These are phyloP conservation scores for Lycium ferocissimum DNA, from an alignment of 257 asterid species.

Conservation along the genomic window DNA sequence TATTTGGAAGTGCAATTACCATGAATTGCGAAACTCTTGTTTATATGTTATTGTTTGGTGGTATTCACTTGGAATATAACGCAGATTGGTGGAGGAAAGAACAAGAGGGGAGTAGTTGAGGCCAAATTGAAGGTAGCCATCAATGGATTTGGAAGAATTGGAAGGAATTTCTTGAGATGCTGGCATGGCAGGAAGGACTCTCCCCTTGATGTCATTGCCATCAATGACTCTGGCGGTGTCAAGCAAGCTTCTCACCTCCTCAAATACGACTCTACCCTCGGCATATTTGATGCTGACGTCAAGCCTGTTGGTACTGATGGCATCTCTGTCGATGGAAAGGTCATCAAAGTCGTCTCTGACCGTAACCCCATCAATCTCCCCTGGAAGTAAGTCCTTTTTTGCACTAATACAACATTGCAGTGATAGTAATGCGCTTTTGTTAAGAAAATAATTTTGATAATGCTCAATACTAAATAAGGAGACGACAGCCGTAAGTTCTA, in stretches of 20 bases:
- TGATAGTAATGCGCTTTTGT: too few species aligned
- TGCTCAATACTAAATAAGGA: background rate
- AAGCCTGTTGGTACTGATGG: slow-evolving; percentile 15
- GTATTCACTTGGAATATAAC: background rate
- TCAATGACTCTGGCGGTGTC: slow-evolving; percentile 8
- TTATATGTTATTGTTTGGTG: background rate
- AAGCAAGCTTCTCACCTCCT: slow-evolving; percentile 5
- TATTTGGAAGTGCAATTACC: too few species aligned
- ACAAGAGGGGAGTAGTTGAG: background rate
- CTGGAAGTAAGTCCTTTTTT: background rate
- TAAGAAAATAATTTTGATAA: too few species aligned
- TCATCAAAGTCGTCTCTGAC: background rate
- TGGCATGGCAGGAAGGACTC: slow-evolving; percentile 5
- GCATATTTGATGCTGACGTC: background rate
- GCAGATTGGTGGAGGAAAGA: background rate
- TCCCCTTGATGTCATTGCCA: slow-evolving; percentile 6
- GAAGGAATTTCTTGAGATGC: slow-evolving; percentile 5
- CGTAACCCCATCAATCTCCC: slow-evolving; percentile 16
- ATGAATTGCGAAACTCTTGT: too few species aligned
- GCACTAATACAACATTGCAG: background rate
- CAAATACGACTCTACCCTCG: background rate
- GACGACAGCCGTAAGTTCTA: too few species aligned
- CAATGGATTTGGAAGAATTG: background rate
- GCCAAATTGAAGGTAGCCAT: slow-evolving; percentile 14
- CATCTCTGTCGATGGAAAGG: background rate